A percentile compares a stretch with the other conserved stretches of the same genome.
Evolutionary conservation across 2,329 filamentous ascomycete genomes (phyloP).

Genomic region (Epichloe coenophiala): DNA sequence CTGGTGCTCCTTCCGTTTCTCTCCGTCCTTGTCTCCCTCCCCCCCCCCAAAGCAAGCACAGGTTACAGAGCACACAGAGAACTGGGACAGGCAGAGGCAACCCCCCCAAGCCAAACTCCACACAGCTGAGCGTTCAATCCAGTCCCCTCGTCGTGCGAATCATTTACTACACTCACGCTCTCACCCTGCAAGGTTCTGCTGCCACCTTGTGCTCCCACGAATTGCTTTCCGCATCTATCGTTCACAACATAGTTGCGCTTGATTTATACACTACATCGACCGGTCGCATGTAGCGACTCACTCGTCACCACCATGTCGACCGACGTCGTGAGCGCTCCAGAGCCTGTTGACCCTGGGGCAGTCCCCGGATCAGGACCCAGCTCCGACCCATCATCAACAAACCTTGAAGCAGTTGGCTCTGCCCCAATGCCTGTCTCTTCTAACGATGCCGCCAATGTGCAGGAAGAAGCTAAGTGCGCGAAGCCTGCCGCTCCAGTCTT

Average conservation of each 20-base stretch:
- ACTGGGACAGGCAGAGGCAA: neutral
- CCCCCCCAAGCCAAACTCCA: neutral
- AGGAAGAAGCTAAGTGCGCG: conserved; percentile 20
- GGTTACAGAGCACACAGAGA: neutral
- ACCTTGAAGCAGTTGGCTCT: conserved; percentile 4
- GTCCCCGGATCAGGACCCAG: conserved; percentile 12
- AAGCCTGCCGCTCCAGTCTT: conserved; percentile 28
- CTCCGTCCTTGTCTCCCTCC: too few relatives aligned
- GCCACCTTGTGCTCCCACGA: conserved; percentile 3
- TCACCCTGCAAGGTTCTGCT: conserved; percentile 3
- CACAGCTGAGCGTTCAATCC: neutral
- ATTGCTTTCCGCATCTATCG: neutral
- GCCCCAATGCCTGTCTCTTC: conserved; percentile 9
- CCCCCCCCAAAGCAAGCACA: neutral
- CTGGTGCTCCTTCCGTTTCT: neutral
- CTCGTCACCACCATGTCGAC: conserved; percentile 36
- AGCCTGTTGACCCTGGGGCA: conserved; percentile 16
- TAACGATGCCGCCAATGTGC: conserved; percentile 14
- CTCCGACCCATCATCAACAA: conserved; percentile 9
- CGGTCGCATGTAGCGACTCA: conserved; percentile 23
- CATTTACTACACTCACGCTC: neutral
- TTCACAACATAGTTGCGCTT: neutral
- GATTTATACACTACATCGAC: conserved; percentile 17
- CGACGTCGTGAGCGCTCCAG: conserved; percentile 37
- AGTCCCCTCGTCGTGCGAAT: conserved; percentile 4